Evolutionary conservation across 2,329 filamentous ascomycete species (phyloP).

Genomic region (Aspergillus amoenus): DNA sequence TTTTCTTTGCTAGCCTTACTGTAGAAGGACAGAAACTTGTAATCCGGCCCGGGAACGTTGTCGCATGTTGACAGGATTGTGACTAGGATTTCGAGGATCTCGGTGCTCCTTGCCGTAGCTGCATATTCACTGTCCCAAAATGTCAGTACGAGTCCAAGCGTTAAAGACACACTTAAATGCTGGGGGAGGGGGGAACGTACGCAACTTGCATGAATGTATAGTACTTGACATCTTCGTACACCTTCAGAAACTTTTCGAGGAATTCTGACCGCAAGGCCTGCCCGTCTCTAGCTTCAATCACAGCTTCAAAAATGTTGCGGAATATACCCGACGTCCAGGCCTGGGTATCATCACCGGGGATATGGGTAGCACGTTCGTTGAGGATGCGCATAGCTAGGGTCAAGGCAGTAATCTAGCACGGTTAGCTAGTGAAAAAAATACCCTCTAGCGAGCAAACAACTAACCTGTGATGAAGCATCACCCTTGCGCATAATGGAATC

Average conservation of each 20-base stretch:
- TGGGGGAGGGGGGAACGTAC: slow-evolving; percentile 50
- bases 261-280: slow-evolving; percentile 69
- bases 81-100: slow-evolving; percentile 37
- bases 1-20: slow-evolving; percentile 60
- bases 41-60: slow-evolving; percentile 57
- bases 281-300: slow-evolving; percentile 60
- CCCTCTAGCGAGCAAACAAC: slow-evolving; percentile 7
- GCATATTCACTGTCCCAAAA: slow-evolving; percentile 34
- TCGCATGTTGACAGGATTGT: slow-evolving; percentile 56
- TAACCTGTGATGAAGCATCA: slow-evolving; percentile 56
- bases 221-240: slow-evolving; percentile 81
- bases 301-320: slow-evolving; percentile 59
- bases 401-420: slow-evolving; percentile 62
- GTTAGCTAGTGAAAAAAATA: slow-evolving; percentile 13
- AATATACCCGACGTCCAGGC: slow-evolving; percentile 70
- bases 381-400: slow-evolving; percentile 80
- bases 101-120: slow-evolving; percentile 23
- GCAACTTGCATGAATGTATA: slow-evolving; percentile 74
- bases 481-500: slow-evolving; percentile 60
- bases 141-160: neutral
- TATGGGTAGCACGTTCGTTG: slow-evolving; percentile 71
- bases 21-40: slow-evolving; percentile 40
- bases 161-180: neutral
- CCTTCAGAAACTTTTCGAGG: slow-evolving; percentile 71
- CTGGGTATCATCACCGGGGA: slow-evolving; percentile 62